These are phyloP conservation scores for Golubevia pallescens DNA, from an alignment of 1,284 basidiomycete genomes.

Conservation along the genomic window DNA sequence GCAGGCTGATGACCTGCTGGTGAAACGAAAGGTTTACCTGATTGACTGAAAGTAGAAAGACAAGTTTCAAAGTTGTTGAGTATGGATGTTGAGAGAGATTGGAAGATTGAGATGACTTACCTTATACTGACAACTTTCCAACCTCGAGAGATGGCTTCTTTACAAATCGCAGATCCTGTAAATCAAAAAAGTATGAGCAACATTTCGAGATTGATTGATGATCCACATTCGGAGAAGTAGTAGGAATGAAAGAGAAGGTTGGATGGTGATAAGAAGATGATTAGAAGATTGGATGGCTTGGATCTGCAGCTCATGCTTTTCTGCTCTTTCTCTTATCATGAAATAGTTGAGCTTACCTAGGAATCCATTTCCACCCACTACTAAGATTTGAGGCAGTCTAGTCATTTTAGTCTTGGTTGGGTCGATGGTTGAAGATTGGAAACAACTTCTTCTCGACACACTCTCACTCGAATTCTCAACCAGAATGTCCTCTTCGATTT, in stretches of 20 bases:
- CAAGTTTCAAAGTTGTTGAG: background rate
- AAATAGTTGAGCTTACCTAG: slow-evolving; percentile 71
- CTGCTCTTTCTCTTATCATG: slow-evolving; percentile 1
- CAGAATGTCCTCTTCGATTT: too few relatives aligned
- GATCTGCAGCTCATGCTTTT: too few relatives aligned
- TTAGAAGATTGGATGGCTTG: background rate
- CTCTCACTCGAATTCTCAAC: too few relatives aligned
- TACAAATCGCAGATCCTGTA: slow-evolving; percentile 88
- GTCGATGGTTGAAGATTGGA: too few relatives aligned
- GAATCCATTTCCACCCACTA: slow-evolving; percentile 93
- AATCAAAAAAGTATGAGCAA: background rate
- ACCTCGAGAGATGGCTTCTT: slow-evolving; percentile 79
- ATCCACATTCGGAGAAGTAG: background rate
- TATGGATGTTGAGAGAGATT: background rate
- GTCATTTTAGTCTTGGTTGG: too few relatives aligned
- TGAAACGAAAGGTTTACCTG: slow-evolving; percentile 82
- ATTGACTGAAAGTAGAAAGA: slow-evolving; percentile 71
- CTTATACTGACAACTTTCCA: slow-evolving; percentile 87
- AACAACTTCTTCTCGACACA: too few relatives aligned
- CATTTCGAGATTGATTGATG: background rate
- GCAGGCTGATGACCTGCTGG: slow-evolving; percentile 86
- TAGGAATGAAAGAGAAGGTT: slow-evolving; percentile 13
- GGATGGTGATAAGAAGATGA: slow-evolving; percentile 9
- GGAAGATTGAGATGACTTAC: slow-evolving; percentile 66
- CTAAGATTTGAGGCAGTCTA: slow-evolving; percentile 56